Base-by-base conservation (phyloP, 352 stramenopile genomes). In the Lagenidium giganteum region DNA sequence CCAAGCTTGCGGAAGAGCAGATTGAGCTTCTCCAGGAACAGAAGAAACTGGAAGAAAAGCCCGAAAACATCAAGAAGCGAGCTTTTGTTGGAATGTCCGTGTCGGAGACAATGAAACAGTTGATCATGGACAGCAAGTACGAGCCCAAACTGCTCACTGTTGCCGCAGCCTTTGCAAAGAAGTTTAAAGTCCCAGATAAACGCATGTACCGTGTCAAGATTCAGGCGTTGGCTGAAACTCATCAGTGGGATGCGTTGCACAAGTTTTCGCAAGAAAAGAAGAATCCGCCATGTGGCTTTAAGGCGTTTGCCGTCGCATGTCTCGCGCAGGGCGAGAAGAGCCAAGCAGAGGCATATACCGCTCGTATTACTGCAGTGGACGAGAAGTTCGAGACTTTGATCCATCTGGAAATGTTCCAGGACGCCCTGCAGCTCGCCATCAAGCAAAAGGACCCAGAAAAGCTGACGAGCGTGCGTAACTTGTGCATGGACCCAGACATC, bases 161-260 rank as follows among this genome's bases (percentile, higher is more conserved):
- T 7, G 80, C 76, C 7, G 70, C 73, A 0, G 44, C 71, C 4
- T 82, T 91, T 45, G 70, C 79, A 26, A 95, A 95, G 48, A 92
- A 87, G 50, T 95, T 95, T 54, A 93, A 94, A 28, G 78, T 96
- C 6, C 78, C 86, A 1, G 86, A 96, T 45, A 96, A 96, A 63
- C 79, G 81, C 7, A 87, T 94, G 35, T 96, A 92, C 54, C 79
- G 87, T 47, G 78, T 95, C 29, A 96, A 96, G 59, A 96, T 95
- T 47, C 83, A 88, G 41, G 84, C 83, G 25, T 60, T 95, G 5
- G 80, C 80, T 4, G 74, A 93, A 45, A 93, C 72, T 12, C 64
- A 71, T 12, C 81, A 96, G 34, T 96, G 86, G 83, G 82, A 91
- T 51, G 67, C 73, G 21, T 66, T 96, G 35, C 80, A 89, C 41